Evolutionary conservation across 2,329 filamentous ascomycete genomes (phyloP).

Genomic region (Lachnum nothofagi): DNA sequence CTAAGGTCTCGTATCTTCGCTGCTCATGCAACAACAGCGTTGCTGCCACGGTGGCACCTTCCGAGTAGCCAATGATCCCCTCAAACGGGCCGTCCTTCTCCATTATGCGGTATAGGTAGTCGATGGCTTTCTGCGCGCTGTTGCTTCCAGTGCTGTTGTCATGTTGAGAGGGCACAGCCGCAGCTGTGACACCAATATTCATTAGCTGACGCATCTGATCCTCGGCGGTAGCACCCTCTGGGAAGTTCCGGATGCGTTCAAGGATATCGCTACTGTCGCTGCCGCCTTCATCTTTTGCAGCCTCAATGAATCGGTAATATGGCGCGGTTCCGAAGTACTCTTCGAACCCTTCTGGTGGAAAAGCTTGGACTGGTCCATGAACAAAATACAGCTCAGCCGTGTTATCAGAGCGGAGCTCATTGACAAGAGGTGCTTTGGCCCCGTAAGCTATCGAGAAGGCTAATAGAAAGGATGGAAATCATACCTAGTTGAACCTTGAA

Average conservation of each 20-base stretch:
- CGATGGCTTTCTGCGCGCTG: conserved; percentile 26
- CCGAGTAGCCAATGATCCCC: conserved; percentile 56
- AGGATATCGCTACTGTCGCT: conserved; percentile 26
- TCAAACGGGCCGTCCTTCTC: conserved; percentile 44
- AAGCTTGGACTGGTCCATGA: conserved; percentile 45
- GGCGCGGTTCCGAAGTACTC: conserved; percentile 53
- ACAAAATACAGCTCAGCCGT: conserved; percentile 48
- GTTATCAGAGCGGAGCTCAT: conserved; percentile 42
- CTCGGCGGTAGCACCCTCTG: conserved; percentile 26
- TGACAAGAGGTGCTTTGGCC: conserved; percentile 45
- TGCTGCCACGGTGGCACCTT: conserved; percentile 53
- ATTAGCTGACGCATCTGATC: conserved; percentile 28
- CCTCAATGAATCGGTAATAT: conserved; percentile 52
- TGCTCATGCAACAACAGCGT: conserved; percentile 50
- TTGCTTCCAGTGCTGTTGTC: conserved; percentile 7
- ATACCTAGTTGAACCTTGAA: conserved; percentile 51
- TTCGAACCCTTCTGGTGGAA: conserved; percentile 50
- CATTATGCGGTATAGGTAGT: conserved; percentile 40
- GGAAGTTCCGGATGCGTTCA: conserved; percentile 28
- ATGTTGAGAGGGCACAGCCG: conserved; percentile 11
- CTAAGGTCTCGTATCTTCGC: conserved; percentile 33
- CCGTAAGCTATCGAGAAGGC: conserved; percentile 15
- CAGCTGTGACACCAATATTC: conserved; percentile 11
- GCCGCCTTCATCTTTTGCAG: conserved; percentile 33
- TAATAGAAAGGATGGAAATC: conserved; percentile 6